Conservation (phyloP, 352 stramenopile species). For the Labyrinthula sp. region DNA sequence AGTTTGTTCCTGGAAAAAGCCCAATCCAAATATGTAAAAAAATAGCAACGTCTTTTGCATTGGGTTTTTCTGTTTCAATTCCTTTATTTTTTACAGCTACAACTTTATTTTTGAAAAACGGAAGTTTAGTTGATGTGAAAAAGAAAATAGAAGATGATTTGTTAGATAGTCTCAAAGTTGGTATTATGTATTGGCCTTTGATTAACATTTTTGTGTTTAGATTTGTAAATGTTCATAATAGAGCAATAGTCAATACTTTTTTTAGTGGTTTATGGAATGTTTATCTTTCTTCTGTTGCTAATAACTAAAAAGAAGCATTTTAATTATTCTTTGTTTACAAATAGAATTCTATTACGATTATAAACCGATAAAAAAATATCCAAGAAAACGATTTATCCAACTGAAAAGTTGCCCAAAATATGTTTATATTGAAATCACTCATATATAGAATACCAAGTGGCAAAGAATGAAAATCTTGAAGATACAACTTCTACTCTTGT, state of each 20-base stretch:
- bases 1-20: conserved; percentile 1
- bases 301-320: no score
- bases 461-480: no score
- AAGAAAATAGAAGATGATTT: conserved; percentile 24
- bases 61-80: conserved; percentile 22
- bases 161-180: conserved; percentile 9
- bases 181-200: conserved; percentile 14
- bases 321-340: no score
- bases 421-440: no score
- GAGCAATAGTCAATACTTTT: conserved; percentile 3
- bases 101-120: conserved; percentile 13
- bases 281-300: conserved; percentile 13
- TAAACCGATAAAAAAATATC: no score
- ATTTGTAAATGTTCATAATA: conserved; percentile 2
- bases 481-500: no score
- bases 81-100: conserved; percentile 23
- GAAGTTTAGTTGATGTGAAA: background rate
- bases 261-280: conserved; percentile 20
- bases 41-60: conserved; percentile 4
- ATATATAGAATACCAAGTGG: no score
- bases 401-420: no score
- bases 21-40: conserved; percentile 8
- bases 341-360: no score
- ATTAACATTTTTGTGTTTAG: conserved; percentile 20
- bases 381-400: no score